Evolutionary conservation across 1,284 basidiomycete species (phyloP), one percentile per base, ranked within the genome.

Genomic region (Coniferiporia sulphurascens): DNA sequence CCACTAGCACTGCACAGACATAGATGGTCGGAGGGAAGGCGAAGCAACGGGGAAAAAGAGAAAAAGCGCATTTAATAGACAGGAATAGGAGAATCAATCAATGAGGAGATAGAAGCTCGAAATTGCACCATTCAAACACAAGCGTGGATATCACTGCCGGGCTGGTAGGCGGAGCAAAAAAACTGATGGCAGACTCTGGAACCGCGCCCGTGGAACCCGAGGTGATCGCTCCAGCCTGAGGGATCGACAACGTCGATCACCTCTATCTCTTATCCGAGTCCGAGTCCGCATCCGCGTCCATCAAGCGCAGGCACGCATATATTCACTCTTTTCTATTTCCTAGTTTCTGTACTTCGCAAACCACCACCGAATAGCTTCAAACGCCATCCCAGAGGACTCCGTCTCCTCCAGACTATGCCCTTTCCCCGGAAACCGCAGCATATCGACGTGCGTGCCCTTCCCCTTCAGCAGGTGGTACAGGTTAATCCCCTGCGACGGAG

Each of bases 401-500:
- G 87, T 80, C 0, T 83, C 80, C 22, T 87, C 86, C 3, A 89
- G 67, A 0, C 83, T 71, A 69, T 90, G 88, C 1, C 77, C 75
- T 65, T 87, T 84, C 15, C 81, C 80, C 6, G 79, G 78, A 63
- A 89, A 89, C 54, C 76, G 68, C n/a, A 88, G 70, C 76, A 89
- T 76, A 48, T 86, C 82, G 10, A 86, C 80, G 21, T 73, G 66
- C 52, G 70, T 68, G 6, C 71, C 73, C 34, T 72, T 65, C 4
- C 76, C 79, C 64, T 81, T 86, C 50, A 90, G 69, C 2, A 80
- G 80, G 69, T 90, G 85, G 64, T 85, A 90, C 66, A 81, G 84
- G 9, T 76, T 77, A 61, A 76, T 76, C 0, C 84, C 84, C 58
- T 91, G 88, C 12, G 78, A 77, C 1, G 85, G 81, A 6, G 84